phyloP scores from a whole-genome alignment of 1,139 yeast genomes.

The Taphrina wiesneri region DNA sequence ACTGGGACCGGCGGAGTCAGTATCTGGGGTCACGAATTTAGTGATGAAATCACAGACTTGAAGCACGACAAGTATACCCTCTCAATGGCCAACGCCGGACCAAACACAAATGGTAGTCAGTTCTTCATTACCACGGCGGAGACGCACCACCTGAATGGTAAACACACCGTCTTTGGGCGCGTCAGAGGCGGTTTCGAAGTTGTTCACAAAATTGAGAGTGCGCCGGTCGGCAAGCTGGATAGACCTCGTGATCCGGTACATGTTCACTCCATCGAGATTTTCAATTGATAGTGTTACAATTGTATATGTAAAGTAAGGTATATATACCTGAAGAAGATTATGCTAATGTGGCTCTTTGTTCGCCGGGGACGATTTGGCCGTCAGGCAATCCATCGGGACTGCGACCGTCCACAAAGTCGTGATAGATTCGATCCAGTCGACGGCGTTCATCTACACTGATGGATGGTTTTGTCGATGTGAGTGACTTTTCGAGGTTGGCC shows the following conservation, averaged over 20 bases:
- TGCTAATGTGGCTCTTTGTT: slow-evolving; percentile 20
- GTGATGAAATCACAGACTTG: slow-evolving; percentile 51
- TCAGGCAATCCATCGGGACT: slow-evolving; percentile 89
- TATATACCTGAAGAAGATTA: background rate
- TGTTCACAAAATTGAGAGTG: slow-evolving; percentile 46
- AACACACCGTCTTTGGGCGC: slow-evolving; percentile 64
- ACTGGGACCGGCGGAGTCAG: slow-evolving; percentile 56
- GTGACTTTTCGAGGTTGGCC: slow-evolving; percentile 62
- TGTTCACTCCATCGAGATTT: slow-evolving; percentile 39
- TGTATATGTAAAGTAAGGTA: too few relatives aligned
- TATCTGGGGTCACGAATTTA: slow-evolving; percentile 50
- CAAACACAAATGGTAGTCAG: slow-evolving; percentile 63
- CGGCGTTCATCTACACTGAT: slow-evolving; percentile 70
- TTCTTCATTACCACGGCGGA: slow-evolving; percentile 56
- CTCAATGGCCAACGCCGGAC: slow-evolving; percentile 67
- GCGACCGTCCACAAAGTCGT: slow-evolving; percentile 65
- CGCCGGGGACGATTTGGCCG: slow-evolving; percentile 49
- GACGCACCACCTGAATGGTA: slow-evolving; percentile 55
- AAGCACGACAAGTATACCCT: slow-evolving; percentile 51
- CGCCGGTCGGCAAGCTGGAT: slow-evolving; percentile 44
- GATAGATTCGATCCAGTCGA: slow-evolving; percentile 66
- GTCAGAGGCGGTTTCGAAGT: slow-evolving; percentile 50
- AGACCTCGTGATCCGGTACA: slow-evolving; percentile 46
- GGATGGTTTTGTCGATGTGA: slow-evolving; percentile 80
- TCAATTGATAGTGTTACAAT: background rate